Evolutionary conservation across 2,329 filamentous ascomycete genomes (phyloP).

Genomic region (Ophiocordyceps camponoti-rufipedis): DNA sequence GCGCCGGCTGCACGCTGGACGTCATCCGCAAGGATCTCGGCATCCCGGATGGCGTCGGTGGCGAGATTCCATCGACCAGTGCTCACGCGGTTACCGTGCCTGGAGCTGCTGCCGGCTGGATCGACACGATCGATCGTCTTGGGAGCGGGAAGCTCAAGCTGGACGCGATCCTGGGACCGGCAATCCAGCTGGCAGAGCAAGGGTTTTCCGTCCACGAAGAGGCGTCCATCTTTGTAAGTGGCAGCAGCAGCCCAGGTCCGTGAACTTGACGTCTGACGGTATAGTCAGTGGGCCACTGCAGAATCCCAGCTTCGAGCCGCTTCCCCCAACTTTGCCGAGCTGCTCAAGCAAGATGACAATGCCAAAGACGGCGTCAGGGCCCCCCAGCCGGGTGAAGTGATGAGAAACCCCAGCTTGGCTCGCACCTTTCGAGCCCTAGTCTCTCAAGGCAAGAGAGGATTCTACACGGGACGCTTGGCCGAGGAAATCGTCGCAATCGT

Average conservation of each 20-base stretch:
- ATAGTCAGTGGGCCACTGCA: conserved; percentile 48
- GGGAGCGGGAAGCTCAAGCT: conserved; percentile 71
- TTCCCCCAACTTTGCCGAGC: conserved; percentile 73
- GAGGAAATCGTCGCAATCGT: conserved; percentile 66
- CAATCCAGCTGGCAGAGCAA: conserved; percentile 69
- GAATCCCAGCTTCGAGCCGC: conserved; percentile 49
- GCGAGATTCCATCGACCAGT: conserved; percentile 53
- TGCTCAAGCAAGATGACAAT: conserved; percentile 61
- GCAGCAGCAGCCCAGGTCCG: too few species aligned
- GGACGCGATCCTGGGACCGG: conserved; percentile 62
- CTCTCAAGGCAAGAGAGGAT: conserved; percentile 69
- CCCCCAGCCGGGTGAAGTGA: conserved; percentile 67
- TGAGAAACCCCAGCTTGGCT: conserved; percentile 70
- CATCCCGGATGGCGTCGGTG: conserved; percentile 34
- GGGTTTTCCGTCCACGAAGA: conserved; percentile 83
- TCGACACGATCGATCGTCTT: conserved; percentile 72
- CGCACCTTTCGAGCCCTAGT: conserved; percentile 66
- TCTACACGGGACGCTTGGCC: conserved; percentile 74
- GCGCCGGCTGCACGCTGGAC: conserved; percentile 49
- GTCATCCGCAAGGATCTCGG: conserved; percentile 51
- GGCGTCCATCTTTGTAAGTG: conserved; percentile 46
- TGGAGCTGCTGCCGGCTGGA: conserved; percentile 84
- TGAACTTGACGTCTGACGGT: too few species aligned
- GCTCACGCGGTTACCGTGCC: conserved; percentile 75
- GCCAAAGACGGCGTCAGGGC: conserved; percentile 53